Evolutionary conservation across 2,329 filamentous ascomycete species (phyloP), one percentile per base, ranked within the genome.

Genomic region (Talaromyces sp.): DNA sequence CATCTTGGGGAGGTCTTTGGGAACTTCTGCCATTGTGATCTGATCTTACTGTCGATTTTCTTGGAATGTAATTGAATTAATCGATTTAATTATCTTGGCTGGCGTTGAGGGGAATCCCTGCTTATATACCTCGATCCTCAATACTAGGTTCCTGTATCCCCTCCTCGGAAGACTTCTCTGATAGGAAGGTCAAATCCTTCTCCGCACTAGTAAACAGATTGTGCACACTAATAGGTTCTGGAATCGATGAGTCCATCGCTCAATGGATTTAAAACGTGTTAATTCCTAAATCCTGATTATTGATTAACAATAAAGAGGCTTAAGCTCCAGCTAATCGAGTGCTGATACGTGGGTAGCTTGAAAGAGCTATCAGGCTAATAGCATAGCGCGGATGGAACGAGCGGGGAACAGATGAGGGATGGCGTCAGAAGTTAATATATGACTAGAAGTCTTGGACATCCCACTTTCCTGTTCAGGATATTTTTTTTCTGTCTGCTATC

Each of bases 1-100:
- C 88, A 90, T 90, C 31, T 58, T 50, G 19, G 65, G 65, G 16
- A 66, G 62, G n/a, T 66, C 68, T 79, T 76, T 50, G 19, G 65
- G 65, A 6, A 66, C 48, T 31, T 66, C 68, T 78, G 75, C 50
- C 64, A 65, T 65, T 47, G n/a, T 58, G 22, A 35, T 10, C 27
- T 58, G 22, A 35, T 10, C 27, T 31, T 41, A 41, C 2, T 56
- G 10, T 22, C 10, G 9, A 14, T 37, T 37, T 1, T 37, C 4
- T n/a, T 9, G 9, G n/a, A 50, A 16, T 52, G 14, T 6, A 33
- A n/a, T 27, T 14, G 19, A 37, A 13, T 31, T 31, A 31, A 13
- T 14, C 14, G 45, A 16, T 48, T 48, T 3, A 27, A 27, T 47
- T 47, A 2, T 14, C 16, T 33, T n/a, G 45, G 7, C 8, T 31